Conservation (phyloP, 768 basidiomycete species). For the Fibroporia radiculosa region DNA sequence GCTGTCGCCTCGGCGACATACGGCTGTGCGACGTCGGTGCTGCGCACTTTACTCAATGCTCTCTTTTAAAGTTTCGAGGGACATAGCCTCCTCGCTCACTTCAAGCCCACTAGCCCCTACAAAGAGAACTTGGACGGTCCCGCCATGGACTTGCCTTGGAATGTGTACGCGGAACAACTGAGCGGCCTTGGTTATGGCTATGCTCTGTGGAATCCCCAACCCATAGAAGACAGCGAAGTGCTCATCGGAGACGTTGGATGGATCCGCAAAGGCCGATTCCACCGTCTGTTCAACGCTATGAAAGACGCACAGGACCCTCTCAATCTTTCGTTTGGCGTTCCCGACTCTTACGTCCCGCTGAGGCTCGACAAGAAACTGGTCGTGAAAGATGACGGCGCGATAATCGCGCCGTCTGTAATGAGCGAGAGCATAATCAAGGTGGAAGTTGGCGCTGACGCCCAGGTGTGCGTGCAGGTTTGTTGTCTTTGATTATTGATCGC, state of each 20-base stretch:
- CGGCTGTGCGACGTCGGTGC: too few species aligned
- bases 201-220: slow-evolving; percentile 14
- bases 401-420: slow-evolving; percentile 1
- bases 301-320: slow-evolving; percentile 2
- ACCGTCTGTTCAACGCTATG: slow-evolving; percentile 15
- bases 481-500: background rate
- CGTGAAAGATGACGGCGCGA: background rate
- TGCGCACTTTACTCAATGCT: too few species aligned
- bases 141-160: slow-evolving; percentile 4
- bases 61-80: too few species aligned
- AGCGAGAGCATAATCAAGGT: slow-evolving; percentile 2
- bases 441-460: background rate
- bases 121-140: too few species aligned
- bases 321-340: slow-evolving; percentile 4
- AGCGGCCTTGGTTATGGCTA: slow-evolving; percentile 3
- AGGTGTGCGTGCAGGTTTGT: background rate
- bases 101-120: too few species aligned
- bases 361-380: background rate
- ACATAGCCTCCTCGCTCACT: too few species aligned
- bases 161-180: slow-evolving; percentile 11
- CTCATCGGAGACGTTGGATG: slow-evolving; percentile 15
- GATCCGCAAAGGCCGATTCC: slow-evolving; percentile 11
- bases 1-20: too few species aligned
- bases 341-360: slow-evolving; percentile 5
- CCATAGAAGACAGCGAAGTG: slow-evolving; percentile 7